Base-by-base conservation (phyloP, 2,329 filamentous ascomycete species). In the Dactylellina parvicollis region DNA sequence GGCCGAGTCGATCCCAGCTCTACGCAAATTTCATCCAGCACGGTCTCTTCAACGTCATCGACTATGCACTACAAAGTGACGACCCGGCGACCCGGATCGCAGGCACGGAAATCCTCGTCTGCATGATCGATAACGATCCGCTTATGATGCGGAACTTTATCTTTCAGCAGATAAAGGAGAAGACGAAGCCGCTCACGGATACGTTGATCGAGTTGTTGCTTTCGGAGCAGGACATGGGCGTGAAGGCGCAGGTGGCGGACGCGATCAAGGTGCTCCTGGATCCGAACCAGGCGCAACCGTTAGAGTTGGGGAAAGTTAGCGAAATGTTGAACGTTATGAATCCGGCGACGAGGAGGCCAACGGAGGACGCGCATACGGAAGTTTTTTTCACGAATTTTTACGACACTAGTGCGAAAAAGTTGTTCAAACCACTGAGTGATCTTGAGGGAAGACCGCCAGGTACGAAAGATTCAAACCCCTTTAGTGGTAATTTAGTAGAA, bases 161-260 rank as follows among this genome's bases (percentile, higher is more conserved):
- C 77, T 94, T 96, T 80, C 92, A 92, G 75, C 92, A 96, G 76
- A 90, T 97, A 75, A 89, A 90, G 76, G 92, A 97, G 76, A 93
- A 93, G 79, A 88, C 91, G 77, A 88, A 89, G 1, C 92, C 92
- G 3, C 82, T 99, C 60, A 97, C 92, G 0, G 95, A 98, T 79
- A 96, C 92, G 0, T 83, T 99, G 40, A 96, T 98, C 69, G 94
- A 97, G 77, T 85, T 99, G 42, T 86, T 99, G 1, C 85, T 98
- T 49, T 89, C 95, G 1, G 95, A 99, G 82, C 90, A 91, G 16
- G 95, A 99, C 79, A 84, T 98, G 14, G 95, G 95, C 0, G 92
- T 98, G 75, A 97, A 96, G 81, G 92, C 92, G 26, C 95, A 98
- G 80, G 90, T 98, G 78, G 92, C 93, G 2, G 95, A 99, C 82